Conservation (phyloP, 495 filamentous ascomycete genomes). For the Hypoxylon perforatum region DNA sequence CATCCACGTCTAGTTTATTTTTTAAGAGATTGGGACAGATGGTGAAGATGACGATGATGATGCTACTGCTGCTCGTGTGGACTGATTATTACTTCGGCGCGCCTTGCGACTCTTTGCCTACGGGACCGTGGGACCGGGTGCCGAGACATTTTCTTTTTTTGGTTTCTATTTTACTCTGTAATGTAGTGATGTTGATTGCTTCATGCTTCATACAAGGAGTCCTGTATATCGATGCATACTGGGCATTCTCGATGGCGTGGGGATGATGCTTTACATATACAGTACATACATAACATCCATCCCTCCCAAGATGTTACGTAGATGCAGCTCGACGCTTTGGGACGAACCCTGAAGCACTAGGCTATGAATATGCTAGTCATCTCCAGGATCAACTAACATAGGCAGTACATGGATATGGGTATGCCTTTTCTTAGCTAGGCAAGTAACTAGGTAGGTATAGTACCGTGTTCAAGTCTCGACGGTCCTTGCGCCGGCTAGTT, state of each 20-base stretch:
- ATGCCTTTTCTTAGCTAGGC: too few relatives aligned
- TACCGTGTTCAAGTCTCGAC: slow-evolving; percentile 29
- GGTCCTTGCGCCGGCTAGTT: slow-evolving; percentile 36
- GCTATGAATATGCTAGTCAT: slow-evolving; percentile 42
- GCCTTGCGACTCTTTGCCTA: slow-evolving; percentile 1
- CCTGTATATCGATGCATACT: slow-evolving; percentile 17
- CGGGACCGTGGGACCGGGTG: slow-evolving; percentile 17
- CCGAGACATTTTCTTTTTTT: slow-evolving; percentile 3
- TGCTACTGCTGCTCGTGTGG: background rate
- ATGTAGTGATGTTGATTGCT: slow-evolving; percentile 13
- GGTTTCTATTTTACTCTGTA: background rate
- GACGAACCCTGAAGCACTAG: slow-evolving; percentile 39
- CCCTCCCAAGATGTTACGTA: background rate
- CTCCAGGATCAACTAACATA: slow-evolving; percentile 25
- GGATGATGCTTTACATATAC: slow-evolving; percentile 37
- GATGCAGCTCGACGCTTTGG: slow-evolving; percentile 41
- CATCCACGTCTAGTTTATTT: slow-evolving; percentile 6
- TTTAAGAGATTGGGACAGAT: slow-evolving; percentile 10
- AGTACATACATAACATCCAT: too few relatives aligned
- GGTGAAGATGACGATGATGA: slow-evolving; percentile 3
- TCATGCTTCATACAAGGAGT: slow-evolving; percentile 3
- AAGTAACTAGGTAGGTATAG: too few relatives aligned
- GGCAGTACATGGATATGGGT: too few relatives aligned
- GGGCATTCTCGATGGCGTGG: slow-evolving; percentile 28
- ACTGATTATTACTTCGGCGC: background rate